These are phyloP conservation scores for Plasmodium blacklocki DNA, from an alignment of 169 alveolate genomes.

Conservation along the genomic window DNA sequence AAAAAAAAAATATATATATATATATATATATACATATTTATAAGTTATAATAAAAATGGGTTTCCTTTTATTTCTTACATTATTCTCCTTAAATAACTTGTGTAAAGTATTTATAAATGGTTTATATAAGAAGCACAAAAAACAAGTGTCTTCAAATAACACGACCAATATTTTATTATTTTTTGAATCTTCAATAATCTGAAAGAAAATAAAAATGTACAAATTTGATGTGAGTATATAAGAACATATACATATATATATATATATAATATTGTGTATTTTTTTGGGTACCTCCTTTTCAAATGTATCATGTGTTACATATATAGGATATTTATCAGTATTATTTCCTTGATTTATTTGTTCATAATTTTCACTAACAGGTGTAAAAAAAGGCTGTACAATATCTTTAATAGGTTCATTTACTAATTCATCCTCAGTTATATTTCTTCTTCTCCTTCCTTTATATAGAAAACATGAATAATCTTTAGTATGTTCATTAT, in stretches of 20 bases:
- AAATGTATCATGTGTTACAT: constrained; percentile 72
- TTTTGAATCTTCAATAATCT: constrained; percentile 74
- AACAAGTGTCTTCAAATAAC: constrained; percentile 65
- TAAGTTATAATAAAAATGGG: background rate
- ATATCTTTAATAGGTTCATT: constrained; percentile 36
- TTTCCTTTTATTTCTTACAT: constrained; percentile 4
- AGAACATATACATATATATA: background rate
- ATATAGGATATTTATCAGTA: constrained; percentile 26
- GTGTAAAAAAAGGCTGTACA: constrained; percentile 41
- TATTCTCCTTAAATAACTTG: constrained; percentile 65
- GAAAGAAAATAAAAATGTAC: background rate
- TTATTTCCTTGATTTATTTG: constrained; percentile 52
- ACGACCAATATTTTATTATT: constrained; percentile 47
- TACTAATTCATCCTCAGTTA: constrained; percentile 46
- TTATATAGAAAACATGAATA: constrained; percentile 64
- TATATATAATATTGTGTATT: background rate
- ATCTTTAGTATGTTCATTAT: constrained; percentile 62
- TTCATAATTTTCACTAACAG: constrained; percentile 64
- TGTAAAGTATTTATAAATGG: constrained; percentile 70
- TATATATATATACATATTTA: background rate
- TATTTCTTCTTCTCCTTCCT: constrained; percentile 71
- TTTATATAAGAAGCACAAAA: constrained; percentile 64
- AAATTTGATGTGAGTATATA: background rate
- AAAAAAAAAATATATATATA: background rate
- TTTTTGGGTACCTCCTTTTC: constrained; percentile 51